Base-by-base conservation (phyloP, 148 eudicot species). In the Camellia lanceoleosa region DNA sequence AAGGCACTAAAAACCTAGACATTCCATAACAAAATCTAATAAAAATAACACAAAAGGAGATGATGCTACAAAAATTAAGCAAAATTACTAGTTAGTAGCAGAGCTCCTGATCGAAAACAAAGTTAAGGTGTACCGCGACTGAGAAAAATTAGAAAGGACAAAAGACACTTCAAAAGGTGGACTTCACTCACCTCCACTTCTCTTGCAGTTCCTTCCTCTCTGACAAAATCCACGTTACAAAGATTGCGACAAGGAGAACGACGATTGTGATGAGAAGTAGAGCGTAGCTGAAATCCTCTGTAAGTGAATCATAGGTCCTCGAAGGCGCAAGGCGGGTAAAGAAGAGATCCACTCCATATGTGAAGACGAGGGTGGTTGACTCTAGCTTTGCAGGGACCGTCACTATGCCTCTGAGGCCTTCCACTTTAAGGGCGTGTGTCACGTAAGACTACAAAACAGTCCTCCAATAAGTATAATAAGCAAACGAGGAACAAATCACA, bases 231-330 rank as follows among this genome's bases (percentile, higher is more conserved):
- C 98, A 94, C 5, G 99, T 97, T 43, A 89, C 94, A 68, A 97
- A 84, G 80, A 97, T 97, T 16, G 92, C 95, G 16, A 86, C 89
- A 49, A 94, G 84, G 49, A 97, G 95, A 59, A 87, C 98, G 67
- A 90, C 90, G 68, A 97, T 97, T 59, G 98, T 97, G 52, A 97
- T 56, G 80, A 97, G 94, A 73, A 97, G 96, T 76, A 97, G 81
- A 0, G 99, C 98, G 46, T 96, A 96, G 87, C 90, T 96, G 90
- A 97, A 97, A 83, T 97, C 99, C 65, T 97, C 99, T 2, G 98
- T 97, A 5, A 97, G 91, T 63, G 98, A 94, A 82, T 97, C 98
- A 13, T 97, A 97, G 11, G 97, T 97, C 86, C 81, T 91, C 47
- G 97, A 97, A 42, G 98, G 99, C 77, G 99, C 95, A 15, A 94